A percentile compares a stretch with the other conserved stretches of the same genome.
Evolutionary conservation across 2,329 filamentous ascomycete genomes (phyloP).

Genomic region (Exophiala spinifera): DNA sequence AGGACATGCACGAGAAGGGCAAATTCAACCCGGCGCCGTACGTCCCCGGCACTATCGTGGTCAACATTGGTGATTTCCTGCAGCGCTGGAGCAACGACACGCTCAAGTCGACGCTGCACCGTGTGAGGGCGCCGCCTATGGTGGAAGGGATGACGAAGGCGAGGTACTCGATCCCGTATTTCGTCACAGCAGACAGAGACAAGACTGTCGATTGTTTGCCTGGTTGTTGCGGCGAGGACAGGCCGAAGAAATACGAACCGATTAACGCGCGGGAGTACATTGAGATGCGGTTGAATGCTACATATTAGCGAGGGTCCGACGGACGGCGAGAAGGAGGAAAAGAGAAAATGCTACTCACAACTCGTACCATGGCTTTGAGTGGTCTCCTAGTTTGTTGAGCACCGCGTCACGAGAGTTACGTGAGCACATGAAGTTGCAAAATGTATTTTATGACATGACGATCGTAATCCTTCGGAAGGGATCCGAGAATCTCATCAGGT

Average conservation of each 20-base stretch:
- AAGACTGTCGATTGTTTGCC: constrained; percentile 46
- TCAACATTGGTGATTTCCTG: constrained; percentile 55
- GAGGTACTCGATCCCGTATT: constrained; percentile 35
- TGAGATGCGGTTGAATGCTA: constrained; percentile 31
- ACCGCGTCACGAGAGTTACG: no score
- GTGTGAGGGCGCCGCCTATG: constrained; percentile 36
- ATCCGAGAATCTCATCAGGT: no score
- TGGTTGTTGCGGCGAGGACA: constrained; percentile 42
- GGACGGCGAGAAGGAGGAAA: no score
- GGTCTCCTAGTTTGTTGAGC: no score
- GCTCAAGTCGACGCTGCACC: constrained; percentile 52
- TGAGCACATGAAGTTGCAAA: no score
- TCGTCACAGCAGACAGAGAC: constrained; percentile 32
- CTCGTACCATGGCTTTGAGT: no score
- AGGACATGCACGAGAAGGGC: constrained; percentile 67
- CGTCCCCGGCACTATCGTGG: constrained; percentile 59
- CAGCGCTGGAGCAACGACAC: constrained; percentile 51
- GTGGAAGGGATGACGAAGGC: constrained; percentile 29
- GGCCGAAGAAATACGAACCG: constrained; percentile 52
- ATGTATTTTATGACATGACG: no score
- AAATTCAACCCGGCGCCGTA: constrained; percentile 79
- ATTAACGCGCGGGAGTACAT: constrained; percentile 41
- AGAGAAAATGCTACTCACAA: no score
- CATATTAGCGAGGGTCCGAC: constrained; percentile 3
- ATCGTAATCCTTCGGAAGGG: no score